These are phyloP conservation scores for Pichia sorboxylosa DNA, from an alignment of 1,139 yeast genomes.

Conservation along the genomic window DNA sequence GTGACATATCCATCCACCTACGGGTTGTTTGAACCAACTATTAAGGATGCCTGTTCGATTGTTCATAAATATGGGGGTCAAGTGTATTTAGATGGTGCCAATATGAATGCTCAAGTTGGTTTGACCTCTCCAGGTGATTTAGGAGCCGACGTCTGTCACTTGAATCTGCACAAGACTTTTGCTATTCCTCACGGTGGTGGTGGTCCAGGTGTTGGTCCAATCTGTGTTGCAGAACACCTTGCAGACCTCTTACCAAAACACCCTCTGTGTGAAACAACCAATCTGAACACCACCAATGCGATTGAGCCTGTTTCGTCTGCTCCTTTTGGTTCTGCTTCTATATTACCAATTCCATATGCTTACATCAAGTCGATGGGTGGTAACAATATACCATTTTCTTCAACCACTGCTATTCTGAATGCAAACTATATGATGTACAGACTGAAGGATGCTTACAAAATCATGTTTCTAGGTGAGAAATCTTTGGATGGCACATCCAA, in stretches of 20 bases:
- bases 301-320: slow-evolving; percentile 82
- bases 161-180: slow-evolving; percentile 92
- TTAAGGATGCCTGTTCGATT: slow-evolving; percentile 69
- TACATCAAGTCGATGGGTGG: slow-evolving; percentile 92
- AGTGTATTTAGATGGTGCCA: slow-evolving; percentile 96
- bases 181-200: slow-evolving; percentile 99
- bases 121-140: slow-evolving; percentile 93
- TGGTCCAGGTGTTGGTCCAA: slow-evolving; percentile 99
- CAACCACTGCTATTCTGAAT: slow-evolving; percentile 81
- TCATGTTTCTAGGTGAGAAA: slow-evolving; percentile 52
- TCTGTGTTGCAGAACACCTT: slow-evolving; percentile 79
- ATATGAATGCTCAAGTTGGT: slow-evolving; percentile 98
- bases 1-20: slow-evolving; percentile 95
- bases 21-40: slow-evolving; percentile 91
- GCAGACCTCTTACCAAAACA: slow-evolving; percentile 78
- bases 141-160: slow-evolving; percentile 98
- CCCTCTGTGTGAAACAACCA: slow-evolving; percentile 48
- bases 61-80: slow-evolving; percentile 87
- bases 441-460: slow-evolving; percentile 57
- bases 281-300: slow-evolving; percentile 30
- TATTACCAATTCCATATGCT: slow-evolving; percentile 86
- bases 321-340: slow-evolving; percentile 91
- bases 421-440: slow-evolving; percentile 91
- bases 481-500: slow-evolving; percentile 25
- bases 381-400: slow-evolving; percentile 69